Evolutionary conservation across 2,329 filamentous ascomycete genomes (phyloP), one percentile per base, ranked within the genome.

Genomic region (Phaeoacremonium minimum): DNA sequence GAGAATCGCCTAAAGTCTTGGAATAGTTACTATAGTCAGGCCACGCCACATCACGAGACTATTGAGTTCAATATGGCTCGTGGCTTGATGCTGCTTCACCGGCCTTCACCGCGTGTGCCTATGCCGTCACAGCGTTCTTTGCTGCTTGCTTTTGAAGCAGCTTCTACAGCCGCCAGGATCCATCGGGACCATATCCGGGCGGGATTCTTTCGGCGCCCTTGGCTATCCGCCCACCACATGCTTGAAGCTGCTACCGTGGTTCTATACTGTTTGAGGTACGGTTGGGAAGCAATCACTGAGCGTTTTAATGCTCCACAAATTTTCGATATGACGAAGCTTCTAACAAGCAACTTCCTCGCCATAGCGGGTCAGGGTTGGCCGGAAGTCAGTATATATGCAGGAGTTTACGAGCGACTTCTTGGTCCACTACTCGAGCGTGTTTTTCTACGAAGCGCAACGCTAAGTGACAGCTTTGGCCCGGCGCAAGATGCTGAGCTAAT

Each of bases 291-390:
- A 16, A 55, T 58, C 28, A 45, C 42, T 5, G 43, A 46, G n/a
- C 44, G 47, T 12, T 54, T 53, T 40, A 46, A 31, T 7, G 36
- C 52, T 2, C 44, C 50, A n/a, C 40, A 56, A 18, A 52, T 57
- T 17, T 56, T 56, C 32, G 52, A 57, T 28, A 52, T 53, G 42
- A 51, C 55, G 6, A 58, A 58, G 36, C 48, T 52, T 34, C 48
- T 57, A 26, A 58, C 55, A 4, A 42, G 44, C 19, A 57, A 58
- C 33, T 51, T 57, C 33, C 44, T 58, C 13, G 45, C 49, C 4
- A 46, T 58, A 13, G 50, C 53, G 13, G 49, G 47, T 5, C 55
- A 53, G 34, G 49, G 53, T 18, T 57, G 53, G 53, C 51, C 53
- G 30, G 53, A 56, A 33, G 51, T 58, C 2, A 46, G 46, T 9